Evolutionary conservation across 805 yeast genomes (phyloP).

Genomic region (Kodamaea hsintzibuensis): DNA sequence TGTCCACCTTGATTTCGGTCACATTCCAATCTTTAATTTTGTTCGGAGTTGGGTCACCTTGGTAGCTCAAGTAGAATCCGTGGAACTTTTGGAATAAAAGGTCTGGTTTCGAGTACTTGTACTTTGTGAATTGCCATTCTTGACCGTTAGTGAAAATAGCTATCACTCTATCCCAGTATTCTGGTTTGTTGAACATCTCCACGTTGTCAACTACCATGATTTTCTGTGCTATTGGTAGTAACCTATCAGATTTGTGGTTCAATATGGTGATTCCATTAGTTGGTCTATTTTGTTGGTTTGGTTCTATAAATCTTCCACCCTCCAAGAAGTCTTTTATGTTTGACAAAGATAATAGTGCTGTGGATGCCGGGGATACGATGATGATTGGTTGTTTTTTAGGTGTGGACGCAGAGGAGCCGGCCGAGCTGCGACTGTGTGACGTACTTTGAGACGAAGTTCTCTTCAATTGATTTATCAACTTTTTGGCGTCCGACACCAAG

Average conservation of each 20-base stretch:
- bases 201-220: conserved; percentile 86
- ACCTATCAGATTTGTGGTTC: conserved; percentile 53
- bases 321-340: conserved; percentile 55
- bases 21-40: conserved; percentile 88
- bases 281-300: conserved; percentile 38
- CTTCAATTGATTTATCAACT: conserved; percentile 54
- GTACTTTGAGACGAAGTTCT: conserved; percentile 70
- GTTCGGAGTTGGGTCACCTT: conserved; percentile 77
- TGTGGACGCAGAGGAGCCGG: conserved; percentile 22
- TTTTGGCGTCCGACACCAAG: conserved; percentile 65
- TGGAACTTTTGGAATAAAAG: conserved; percentile 76
- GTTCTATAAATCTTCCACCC: conserved; percentile 65
- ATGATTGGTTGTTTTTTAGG: conserved; percentile 44
- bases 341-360: conserved; percentile 40
- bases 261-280: conserved; percentile 48
- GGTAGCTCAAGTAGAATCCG: conserved; percentile 77
- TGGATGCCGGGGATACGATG: conserved; percentile 46
- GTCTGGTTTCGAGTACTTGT: conserved; percentile 81
- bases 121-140: conserved; percentile 91
- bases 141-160: conserved; percentile 97
- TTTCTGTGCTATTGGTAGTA: conserved; percentile 53
- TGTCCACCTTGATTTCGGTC: conserved; percentile 71
- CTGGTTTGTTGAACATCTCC: conserved; percentile 81
- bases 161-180: conserved; percentile 96
- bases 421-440: conserved; percentile 55